Evolutionary conservation across 371 early-diverging fungal genomes (phyloP).

Genomic region (Saksenaea vasiformis): DNA sequence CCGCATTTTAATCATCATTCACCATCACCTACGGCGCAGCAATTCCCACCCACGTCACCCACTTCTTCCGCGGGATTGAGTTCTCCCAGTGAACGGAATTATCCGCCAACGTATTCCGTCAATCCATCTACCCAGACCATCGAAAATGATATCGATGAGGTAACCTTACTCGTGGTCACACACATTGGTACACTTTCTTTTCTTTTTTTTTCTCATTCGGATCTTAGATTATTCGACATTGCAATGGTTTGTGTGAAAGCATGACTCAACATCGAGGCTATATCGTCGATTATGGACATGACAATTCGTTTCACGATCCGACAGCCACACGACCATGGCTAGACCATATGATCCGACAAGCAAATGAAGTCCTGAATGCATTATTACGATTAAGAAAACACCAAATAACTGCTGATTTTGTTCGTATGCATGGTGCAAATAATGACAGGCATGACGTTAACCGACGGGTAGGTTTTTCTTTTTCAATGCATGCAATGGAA

Average conservation of each 20-base stretch:
- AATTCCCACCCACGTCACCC: not conserved
- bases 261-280: conserved; percentile 20
- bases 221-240: conserved; percentile 28
- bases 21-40: conserved; percentile 1
- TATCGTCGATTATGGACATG: not conserved
- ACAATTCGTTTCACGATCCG: conserved; percentile 9
- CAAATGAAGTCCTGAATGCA: conserved; percentile 47
- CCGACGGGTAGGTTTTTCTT: not conserved
- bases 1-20: not conserved
- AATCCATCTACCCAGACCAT: conserved; percentile 1
- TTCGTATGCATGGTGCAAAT: conserved; percentile 2
- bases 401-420: conserved; percentile 29
- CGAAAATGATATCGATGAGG: conserved; percentile 29
- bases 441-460: not conserved
- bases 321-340: conserved; percentile 32
- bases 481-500: too few species aligned
- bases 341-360: conserved; percentile 46
- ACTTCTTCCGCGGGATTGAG: not conserved
- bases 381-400: conserved; percentile 45
- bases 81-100: not conserved
- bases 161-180: conserved; percentile 5
- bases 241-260: conserved; percentile 28
- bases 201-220: not conserved
- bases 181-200: not conserved
- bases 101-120: not conserved